Evolutionary conservation across 345 rosid species (phyloP), one percentile per base, ranked within the genome.

Genomic region (Eucalyptus pauciflora): DNA sequence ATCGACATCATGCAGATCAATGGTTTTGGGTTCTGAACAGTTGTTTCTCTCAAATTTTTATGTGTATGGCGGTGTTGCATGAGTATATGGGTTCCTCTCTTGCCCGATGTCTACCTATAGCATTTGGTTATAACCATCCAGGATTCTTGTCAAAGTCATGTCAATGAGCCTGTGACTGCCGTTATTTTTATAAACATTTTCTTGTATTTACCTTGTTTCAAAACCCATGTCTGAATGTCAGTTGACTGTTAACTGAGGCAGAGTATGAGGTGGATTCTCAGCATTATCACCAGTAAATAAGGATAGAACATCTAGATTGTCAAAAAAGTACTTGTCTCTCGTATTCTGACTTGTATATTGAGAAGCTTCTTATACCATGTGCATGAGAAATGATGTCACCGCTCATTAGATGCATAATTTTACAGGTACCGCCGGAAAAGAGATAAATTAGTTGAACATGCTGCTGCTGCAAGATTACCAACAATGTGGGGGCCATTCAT

Each of bases 401-500:
- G 46, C 46, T 71, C 25, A 71, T 71, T 18, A 33, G 81, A 33
- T 71, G 81, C 81, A 71, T 71, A 37, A 86, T 88, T 86, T 88
- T 87, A 87, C 95, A 97, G 99, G 92, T 97, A 95, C 90, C 90
- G 98, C 91, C 92, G 99, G 92, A 97, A 96, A 92, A 95, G 96
- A 83, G 99, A 96, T 88, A 94, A 94, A 89, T 54, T 97, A 87
- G 95, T 96, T 52, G 99, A 96, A 27, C 91, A 90, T 91, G 93
- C 98, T 88, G 93, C 96, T 89, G 97, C 97, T 14, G 97, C 99
- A 88, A 90, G 91, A 89, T 93, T 97, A 86, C 99, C 99, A 1
- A 97, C 99, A 81, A 94, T 93, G 96, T 96, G 99, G 99, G 99
- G 99, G 37, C 96, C 96, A 85, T 97, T 97, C 45, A 37, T 43